These are phyloP conservation scores for Aphanomyces euteiches DNA, from an alignment of 352 stramenopile species.

Conservation along the genomic window DNA sequence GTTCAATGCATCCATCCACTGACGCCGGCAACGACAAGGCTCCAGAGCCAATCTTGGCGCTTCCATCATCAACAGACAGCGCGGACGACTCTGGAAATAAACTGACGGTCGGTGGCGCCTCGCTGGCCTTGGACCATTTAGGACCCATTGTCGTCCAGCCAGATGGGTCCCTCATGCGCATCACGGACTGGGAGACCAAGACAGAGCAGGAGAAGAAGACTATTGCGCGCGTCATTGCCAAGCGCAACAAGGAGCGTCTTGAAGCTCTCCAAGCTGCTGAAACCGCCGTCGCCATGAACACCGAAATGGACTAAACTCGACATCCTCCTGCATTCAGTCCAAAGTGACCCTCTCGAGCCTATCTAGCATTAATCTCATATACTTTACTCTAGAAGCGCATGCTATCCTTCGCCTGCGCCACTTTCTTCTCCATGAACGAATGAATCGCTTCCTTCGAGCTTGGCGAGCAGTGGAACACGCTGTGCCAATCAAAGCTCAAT, in stretches of 20 bases:
- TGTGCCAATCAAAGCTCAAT: too few species aligned
- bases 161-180: constrained; percentile 28
- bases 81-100: background rate
- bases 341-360: too few species aligned
- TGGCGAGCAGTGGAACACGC: too few species aligned
- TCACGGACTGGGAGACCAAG: constrained; percentile 23
- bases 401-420: too few species aligned
- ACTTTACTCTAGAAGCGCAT: too few species aligned
- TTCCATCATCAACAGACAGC: background rate
- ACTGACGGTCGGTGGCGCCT: constrained; percentile 4
- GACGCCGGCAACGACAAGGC: too few species aligned
- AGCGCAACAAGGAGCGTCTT: constrained; percentile 25
- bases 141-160: constrained; percentile 23
- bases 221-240: constrained; percentile 24
- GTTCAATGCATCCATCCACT: too few species aligned
- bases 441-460: too few species aligned
- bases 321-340: background rate
- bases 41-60: background rate
- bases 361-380: too few species aligned
- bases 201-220: constrained; percentile 25
- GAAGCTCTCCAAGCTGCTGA: constrained; percentile 7
- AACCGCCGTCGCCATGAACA: background rate
- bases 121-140: constrained; percentile 20
- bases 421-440: too few species aligned
- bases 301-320: constrained; percentile 24